Percentiles rank a stretch among this genome's conserved stretches.
Evolutionary conservation across 352 stramenopile species (phyloP).

Genomic region (Pythium rhizo-oryzae): DNA sequence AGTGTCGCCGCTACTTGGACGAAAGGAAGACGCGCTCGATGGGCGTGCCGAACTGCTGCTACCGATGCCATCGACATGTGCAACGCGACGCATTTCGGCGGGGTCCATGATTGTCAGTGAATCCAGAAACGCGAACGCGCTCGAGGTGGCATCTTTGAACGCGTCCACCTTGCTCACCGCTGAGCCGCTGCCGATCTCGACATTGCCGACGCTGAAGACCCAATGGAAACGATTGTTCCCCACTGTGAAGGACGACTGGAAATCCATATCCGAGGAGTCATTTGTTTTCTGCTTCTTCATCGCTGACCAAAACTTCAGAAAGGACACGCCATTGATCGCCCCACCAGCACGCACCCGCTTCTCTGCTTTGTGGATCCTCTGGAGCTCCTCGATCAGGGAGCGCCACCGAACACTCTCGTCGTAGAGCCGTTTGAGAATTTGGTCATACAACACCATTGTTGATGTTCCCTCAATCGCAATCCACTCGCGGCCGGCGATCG

Average conservation of each 20-base stretch:
- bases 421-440: conserved; percentile 53
- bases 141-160: conserved; percentile 45
- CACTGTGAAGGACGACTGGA: conserved; percentile 53
- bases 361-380: conserved; percentile 29
- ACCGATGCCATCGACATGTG: not conserved
- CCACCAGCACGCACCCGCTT: conserved; percentile 21
- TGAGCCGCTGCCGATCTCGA: conserved; percentile 74
- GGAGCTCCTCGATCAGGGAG: conserved; percentile 43
- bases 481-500: conserved; percentile 54
- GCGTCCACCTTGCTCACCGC: conserved; percentile 53
- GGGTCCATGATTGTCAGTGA: conserved; percentile 25
- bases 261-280: conserved; percentile 38
- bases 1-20: not conserved
- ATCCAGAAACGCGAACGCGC: conserved; percentile 50
- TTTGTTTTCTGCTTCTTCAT: conserved; percentile 40
- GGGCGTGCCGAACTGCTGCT: not conserved
- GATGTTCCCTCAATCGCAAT: conserved; percentile 43
- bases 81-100: conserved; percentile 14
- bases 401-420: conserved; percentile 50
- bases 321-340: conserved; percentile 39
- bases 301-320: conserved; percentile 55
- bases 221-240: conserved; percentile 59
- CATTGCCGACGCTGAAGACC: conserved; percentile 60
- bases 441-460: conserved; percentile 45
- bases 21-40: not conserved